Evolutionary conservation across 1,284 basidiomycete genomes (phyloP).

Genomic region (Phenoliferia sp.): DNA sequence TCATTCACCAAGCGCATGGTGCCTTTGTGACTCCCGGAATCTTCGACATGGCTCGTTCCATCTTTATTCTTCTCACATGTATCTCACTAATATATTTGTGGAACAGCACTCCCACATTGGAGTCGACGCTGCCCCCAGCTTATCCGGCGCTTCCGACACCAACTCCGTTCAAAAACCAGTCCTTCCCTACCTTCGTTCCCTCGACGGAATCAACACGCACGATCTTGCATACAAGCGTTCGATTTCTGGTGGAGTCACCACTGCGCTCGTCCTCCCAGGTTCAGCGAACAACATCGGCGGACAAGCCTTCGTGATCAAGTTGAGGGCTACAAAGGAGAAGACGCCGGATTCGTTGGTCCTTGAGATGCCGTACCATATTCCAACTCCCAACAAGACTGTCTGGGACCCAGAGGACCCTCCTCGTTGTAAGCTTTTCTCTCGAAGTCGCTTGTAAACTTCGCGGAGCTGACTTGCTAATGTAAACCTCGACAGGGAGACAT

Average conservation of each 20-base stretch:
- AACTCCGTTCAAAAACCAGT: constrained; percentile 51
- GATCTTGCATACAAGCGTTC: constrained; percentile 55
- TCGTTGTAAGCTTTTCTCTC: constrained; percentile 22
- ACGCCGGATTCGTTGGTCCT: constrained; percentile 59
- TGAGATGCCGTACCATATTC: constrained; percentile 55
- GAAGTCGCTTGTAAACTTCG: not conserved
- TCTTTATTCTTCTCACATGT: not conserved
- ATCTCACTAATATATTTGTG: constrained; percentile 53
- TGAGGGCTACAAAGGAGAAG: constrained; percentile 55
- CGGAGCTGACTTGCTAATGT: not conserved
- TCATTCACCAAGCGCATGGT: constrained; percentile 44
- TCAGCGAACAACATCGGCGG: constrained; percentile 58
- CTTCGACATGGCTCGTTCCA: constrained; percentile 22
- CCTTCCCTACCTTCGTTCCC: constrained; percentile 57
- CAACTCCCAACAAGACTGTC: constrained; percentile 44
- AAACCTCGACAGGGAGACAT: constrained; percentile 6
- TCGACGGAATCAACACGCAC: constrained; percentile 61
- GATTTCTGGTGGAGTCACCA: constrained; percentile 64
- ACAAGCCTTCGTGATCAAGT: constrained; percentile 64
- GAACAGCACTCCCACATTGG: constrained; percentile 76
- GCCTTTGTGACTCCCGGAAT: constrained; percentile 49
- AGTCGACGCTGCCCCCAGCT: constrained; percentile 57
- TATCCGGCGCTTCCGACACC: constrained; percentile 46
- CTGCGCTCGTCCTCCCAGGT: constrained; percentile 60
- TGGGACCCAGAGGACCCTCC: constrained; percentile 7